These are phyloP conservation scores for Coniochaeta hoffmannii DNA, from an alignment of 2,329 filamentous ascomycete species.

Conservation along the genomic window DNA sequence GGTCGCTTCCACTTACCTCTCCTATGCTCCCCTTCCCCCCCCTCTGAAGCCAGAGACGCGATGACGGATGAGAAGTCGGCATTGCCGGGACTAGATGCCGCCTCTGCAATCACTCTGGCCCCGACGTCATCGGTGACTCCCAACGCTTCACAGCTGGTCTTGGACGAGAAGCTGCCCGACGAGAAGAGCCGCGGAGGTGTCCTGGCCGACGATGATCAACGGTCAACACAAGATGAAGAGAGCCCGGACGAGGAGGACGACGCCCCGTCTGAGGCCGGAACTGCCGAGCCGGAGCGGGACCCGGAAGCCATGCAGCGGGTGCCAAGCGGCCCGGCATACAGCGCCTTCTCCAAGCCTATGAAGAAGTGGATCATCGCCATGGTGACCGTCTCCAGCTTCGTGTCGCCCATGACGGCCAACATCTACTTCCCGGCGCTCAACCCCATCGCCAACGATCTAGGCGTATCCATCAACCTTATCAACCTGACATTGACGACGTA, in stretches of 20 bases:
- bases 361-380: conserved; percentile 46
- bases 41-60: background rate
- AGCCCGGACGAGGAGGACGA: background rate
- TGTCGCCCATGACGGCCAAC: conserved; percentile 53
- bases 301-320: conserved; percentile 25
- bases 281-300: conserved; percentile 7
- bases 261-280: background rate
- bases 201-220: background rate
- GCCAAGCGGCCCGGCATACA: conserved; percentile 32
- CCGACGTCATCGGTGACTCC: background rate
- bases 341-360: conserved; percentile 29
- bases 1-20: background rate
- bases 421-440: conserved; percentile 43
- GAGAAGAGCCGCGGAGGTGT: background rate
- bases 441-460: conserved; percentile 28
- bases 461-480: conserved; percentile 30
- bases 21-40: background rate
- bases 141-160: background rate
- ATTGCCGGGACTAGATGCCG: background rate
- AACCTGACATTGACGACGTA: conserved; percentile 51
- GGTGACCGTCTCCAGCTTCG: conserved; percentile 43
- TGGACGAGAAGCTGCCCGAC: too few relatives aligned
- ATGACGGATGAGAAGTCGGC: background rate
- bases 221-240: background rate
- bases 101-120: background rate